Conservation (phyloP, 805 yeast species). For the Starmerella apis region DNA sequence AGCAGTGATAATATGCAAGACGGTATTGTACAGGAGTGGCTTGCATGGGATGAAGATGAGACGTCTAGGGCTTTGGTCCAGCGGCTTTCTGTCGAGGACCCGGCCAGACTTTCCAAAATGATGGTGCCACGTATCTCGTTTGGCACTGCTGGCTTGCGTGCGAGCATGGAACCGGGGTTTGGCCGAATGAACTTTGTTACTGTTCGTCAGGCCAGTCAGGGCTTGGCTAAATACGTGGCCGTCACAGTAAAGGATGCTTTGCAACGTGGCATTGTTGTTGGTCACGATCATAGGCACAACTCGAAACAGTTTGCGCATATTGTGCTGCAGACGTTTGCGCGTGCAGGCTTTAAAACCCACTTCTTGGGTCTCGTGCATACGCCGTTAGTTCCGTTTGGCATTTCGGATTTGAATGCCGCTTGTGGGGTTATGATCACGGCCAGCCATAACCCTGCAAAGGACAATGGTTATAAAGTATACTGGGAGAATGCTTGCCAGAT, state of each 20-base stretch:
- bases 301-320: slow-evolving; percentile 71
- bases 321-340: slow-evolving; percentile 62
- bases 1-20: background rate
- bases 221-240: slow-evolving; percentile 32
- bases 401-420: slow-evolving; percentile 50
- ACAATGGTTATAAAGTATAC: slow-evolving; percentile 91
- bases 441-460: slow-evolving; percentile 39
- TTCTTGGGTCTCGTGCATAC: slow-evolving; percentile 49
- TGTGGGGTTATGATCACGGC: slow-evolving; percentile 77
- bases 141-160: slow-evolving; percentile 89
- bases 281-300: slow-evolving; percentile 83
- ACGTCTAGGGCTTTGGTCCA: slow-evolving; percentile 10
- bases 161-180: slow-evolving; percentile 85
- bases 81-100: slow-evolving; percentile 4
- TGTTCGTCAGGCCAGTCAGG: slow-evolving; percentile 68
- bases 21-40: slow-evolving; percentile 14
- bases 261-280: slow-evolving; percentile 52
- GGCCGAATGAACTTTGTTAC: slow-evolving; percentile 82
- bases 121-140: slow-evolving; percentile 48
- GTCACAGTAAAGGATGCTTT: slow-evolving; percentile 28
- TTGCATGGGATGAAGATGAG: slow-evolving; percentile 15
- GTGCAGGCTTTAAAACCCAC: slow-evolving; percentile 59
- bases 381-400: slow-evolving; percentile 84
- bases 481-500: slow-evolving; percentile 92
- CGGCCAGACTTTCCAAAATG: slow-evolving; percentile 14